phyloP scores from a whole-genome alignment of 1,139 yeast species.

The Hyphopichia pseudoburtonii region DNA sequence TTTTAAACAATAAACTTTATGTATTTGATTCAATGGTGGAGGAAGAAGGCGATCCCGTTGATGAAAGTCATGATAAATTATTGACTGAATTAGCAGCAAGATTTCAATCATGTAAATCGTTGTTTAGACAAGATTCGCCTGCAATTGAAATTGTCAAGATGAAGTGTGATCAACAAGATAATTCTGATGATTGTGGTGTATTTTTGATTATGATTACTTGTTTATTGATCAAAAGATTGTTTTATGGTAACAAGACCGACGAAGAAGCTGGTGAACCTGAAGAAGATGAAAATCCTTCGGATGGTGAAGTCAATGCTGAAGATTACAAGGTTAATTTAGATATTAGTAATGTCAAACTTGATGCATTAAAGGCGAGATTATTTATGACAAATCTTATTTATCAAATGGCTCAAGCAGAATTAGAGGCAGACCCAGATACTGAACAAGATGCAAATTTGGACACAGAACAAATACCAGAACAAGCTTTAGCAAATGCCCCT shows the following conservation, averaged over 20 bases:
- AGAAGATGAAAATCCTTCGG: constrained; percentile 6
- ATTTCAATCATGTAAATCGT: constrained; percentile 12
- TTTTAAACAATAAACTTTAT: constrained; percentile 30
- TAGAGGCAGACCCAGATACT: background rate
- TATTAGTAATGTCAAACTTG: constrained; percentile 24
- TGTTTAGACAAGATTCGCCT: constrained; percentile 10
- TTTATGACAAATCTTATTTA: constrained; percentile 19
- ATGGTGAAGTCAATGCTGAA: constrained; percentile 1
- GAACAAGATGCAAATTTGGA: background rate
- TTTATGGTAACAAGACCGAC: constrained; percentile 9
- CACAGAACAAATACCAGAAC: background rate
- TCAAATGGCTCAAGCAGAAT: constrained; percentile 1
- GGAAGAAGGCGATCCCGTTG: constrained; percentile 16
- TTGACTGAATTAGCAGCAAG: constrained; percentile 23
- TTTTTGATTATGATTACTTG: constrained; percentile 43
- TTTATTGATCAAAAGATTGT: constrained; percentile 26
- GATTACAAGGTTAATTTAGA: constrained; percentile 21
- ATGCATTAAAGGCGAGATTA: constrained; percentile 31
- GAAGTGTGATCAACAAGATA: constrained; percentile 43
- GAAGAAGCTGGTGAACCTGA: constrained; percentile 5
- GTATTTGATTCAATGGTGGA: constrained; percentile 43
- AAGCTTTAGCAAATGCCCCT: background rate
- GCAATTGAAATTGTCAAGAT: constrained; percentile 22
- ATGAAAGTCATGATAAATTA: constrained; percentile 18
- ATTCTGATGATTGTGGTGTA: constrained; percentile 50